Percentiles rank a stretch among this genome's conserved stretches.
Conservation (phyloP, 139 green algal genomes). For the Micractinium sp. region DNA sequence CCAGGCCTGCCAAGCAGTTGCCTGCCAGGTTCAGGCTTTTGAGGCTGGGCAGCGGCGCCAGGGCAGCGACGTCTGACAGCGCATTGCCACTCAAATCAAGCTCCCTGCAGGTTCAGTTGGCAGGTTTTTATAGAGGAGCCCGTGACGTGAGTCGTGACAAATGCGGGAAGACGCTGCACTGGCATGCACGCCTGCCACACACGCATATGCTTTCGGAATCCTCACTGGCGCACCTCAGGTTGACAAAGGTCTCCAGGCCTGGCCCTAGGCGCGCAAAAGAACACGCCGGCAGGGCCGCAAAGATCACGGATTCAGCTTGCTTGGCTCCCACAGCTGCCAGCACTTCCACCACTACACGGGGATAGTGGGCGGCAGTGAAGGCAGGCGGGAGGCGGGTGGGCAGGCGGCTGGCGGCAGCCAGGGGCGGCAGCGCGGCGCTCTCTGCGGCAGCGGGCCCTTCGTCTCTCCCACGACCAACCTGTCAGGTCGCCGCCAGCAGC, state of each 20-base stretch:
- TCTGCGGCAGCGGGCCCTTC: neutral
- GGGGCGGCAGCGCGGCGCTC: neutral
- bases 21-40: neutral
- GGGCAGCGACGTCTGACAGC: neutral
- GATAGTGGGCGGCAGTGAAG: neutral
- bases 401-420: neutral
- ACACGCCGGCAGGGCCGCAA: neutral
- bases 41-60: constrained; percentile 24
- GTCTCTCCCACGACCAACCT: neutral
- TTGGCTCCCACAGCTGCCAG: neutral
- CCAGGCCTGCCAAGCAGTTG: neutral
- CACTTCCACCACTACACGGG: neutral
- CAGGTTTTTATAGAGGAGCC: neutral
- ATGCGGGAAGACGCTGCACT: too few species aligned
- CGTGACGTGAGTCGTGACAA: too few species aligned
- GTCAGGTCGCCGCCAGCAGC: too few species aligned
- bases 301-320: neutral
- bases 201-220: too few species aligned
- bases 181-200: too few species aligned
- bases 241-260: neutral
- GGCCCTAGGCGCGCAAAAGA: neutral
- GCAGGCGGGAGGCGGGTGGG: neutral
- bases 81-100: neutral
- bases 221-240: neutral
- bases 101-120: neutral